Percentiles rank a stretch among this genome's conserved stretches.
Evolutionary conservation across 2,329 filamentous ascomycete genomes (phyloP).

Genomic region (Hymenoscyphus albidus): DNA sequence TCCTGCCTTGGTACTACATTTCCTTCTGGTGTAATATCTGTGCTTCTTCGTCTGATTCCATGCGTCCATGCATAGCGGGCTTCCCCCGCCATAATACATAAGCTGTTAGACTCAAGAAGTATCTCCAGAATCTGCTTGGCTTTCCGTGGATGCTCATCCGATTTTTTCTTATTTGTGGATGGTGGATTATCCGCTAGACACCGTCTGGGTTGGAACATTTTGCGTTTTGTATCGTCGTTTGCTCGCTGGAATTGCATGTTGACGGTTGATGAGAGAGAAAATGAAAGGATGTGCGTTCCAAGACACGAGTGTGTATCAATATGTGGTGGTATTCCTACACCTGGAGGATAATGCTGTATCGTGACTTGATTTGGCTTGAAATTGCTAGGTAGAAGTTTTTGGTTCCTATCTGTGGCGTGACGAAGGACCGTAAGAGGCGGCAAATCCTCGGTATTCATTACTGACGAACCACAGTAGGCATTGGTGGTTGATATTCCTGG

Average conservation of each 20-base stretch:
- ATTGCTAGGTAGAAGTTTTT: slow-evolving; percentile 1
- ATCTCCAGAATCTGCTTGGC: slow-evolving; percentile 7
- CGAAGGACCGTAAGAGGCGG: slow-evolving; percentile 5
- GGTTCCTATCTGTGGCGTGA: slow-evolving; percentile 3
- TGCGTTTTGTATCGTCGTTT: slow-evolving; percentile 7
- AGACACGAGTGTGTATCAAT: slow-evolving; percentile 7
- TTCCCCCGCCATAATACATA: slow-evolving; percentile 8
- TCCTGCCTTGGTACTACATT: slow-evolving; percentile 1
- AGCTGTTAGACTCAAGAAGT: slow-evolving; percentile 4
- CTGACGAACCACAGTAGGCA: too few species aligned
- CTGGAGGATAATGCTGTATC: slow-evolving; percentile 7
- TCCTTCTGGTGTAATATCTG: background rate
- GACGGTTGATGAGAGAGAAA: slow-evolving; percentile 7
- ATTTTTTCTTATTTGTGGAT: background rate
- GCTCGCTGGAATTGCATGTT: slow-evolving; percentile 8
- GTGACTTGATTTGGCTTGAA: slow-evolving; percentile 8
- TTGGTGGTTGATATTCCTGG: too few species aligned
- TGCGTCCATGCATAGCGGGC: slow-evolving; percentile 8
- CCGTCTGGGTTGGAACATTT: slow-evolving; percentile 8
- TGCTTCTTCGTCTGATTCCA: slow-evolving; percentile 9
- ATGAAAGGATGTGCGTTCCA: slow-evolving; percentile 5
- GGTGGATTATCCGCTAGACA: slow-evolving; percentile 1
- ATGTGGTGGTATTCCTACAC: slow-evolving; percentile 6
- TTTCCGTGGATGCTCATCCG: background rate
- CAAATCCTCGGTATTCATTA: background rate